phyloP scores from a whole-genome alignment of 805 yeast species.

The Metschnikowia anglica region DNA sequence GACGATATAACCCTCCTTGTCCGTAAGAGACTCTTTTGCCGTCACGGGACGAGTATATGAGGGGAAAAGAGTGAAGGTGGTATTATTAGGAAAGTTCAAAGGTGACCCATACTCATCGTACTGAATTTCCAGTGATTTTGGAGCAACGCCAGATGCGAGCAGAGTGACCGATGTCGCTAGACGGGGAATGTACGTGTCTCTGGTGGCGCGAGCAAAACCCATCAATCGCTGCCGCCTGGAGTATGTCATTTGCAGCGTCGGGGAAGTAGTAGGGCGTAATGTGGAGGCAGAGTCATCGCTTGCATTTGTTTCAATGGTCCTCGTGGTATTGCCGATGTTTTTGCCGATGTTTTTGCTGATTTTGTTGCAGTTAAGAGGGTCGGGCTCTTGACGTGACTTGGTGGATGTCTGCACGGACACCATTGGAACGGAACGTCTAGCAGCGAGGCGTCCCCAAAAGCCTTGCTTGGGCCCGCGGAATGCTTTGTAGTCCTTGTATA shows the following conservation, averaged over 20 bases:
- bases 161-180: constrained; percentile 48
- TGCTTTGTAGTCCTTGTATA: constrained; percentile 35
- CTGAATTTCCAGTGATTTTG: constrained; percentile 20
- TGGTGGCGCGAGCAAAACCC: constrained; percentile 54
- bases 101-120: constrained; percentile 21
- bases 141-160: constrained; percentile 47
- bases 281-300: constrained; percentile 7
- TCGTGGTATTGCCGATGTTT: not conserved
- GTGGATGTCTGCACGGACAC: not conserved
- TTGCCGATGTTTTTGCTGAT: too few relatives aligned
- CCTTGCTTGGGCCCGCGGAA: constrained; percentile 21
- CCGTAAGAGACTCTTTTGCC: constrained; percentile 16
- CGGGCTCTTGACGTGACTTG: not conserved
- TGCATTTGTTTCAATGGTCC: not conserved
- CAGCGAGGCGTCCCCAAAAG: constrained; percentile 18
- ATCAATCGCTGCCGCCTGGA: constrained; percentile 47
- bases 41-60: constrained; percentile 33
- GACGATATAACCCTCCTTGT: constrained; percentile 43
- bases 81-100: constrained; percentile 50
- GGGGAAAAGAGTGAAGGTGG: constrained; percentile 53
- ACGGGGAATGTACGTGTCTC: constrained; percentile 57
- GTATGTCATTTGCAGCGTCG: constrained; percentile 6
- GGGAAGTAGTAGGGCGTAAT: constrained; percentile 6
- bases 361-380: not conserved
- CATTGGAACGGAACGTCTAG: constrained; percentile 19